phyloP scores from a whole-genome alignment of 129 eudicot species.

The Mikania micrantha region DNA sequence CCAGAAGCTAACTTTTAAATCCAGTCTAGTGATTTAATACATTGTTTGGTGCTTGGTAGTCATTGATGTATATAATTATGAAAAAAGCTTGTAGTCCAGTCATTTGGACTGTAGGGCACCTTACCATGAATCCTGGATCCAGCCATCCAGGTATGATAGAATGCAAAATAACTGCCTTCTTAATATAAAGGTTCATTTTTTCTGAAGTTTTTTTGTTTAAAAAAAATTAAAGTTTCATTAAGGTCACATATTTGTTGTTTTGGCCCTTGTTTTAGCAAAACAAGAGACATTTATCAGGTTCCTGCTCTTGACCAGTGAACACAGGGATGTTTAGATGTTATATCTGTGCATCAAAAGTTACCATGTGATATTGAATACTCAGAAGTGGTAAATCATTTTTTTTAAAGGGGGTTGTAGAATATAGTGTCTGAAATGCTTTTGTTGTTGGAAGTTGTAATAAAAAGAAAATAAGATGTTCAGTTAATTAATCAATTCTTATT shows the following conservation, averaged over 20 bases:
- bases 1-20: not conserved
- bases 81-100: conserved; percentile 9
- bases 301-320: conserved; percentile 4
- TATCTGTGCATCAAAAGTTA: not conserved
- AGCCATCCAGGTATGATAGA: conserved; percentile 18
- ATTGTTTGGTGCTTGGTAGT: conserved; percentile 11
- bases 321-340: not conserved
- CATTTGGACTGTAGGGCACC: not conserved
- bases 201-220: not conserved
- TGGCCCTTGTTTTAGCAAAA: not conserved
- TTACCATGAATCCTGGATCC: not conserved
- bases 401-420: not conserved
- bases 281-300: not conserved
- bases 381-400: not conserved
- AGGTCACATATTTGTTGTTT: not conserved
- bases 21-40: not conserved
- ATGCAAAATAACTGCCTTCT: not conserved
- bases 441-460: not conserved
- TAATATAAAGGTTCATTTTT: not conserved
- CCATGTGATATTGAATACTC: not conserved
- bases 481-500: not conserved
- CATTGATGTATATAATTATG: not conserved
- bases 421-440: not conserved
- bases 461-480: not conserved
- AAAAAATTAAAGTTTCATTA: not conserved